Evolutionary conservation across 192 early-diverging fungal species (phyloP), one percentile per base, ranked within the genome.

Genomic region (Gorgonomyces haynaldii): DNA sequence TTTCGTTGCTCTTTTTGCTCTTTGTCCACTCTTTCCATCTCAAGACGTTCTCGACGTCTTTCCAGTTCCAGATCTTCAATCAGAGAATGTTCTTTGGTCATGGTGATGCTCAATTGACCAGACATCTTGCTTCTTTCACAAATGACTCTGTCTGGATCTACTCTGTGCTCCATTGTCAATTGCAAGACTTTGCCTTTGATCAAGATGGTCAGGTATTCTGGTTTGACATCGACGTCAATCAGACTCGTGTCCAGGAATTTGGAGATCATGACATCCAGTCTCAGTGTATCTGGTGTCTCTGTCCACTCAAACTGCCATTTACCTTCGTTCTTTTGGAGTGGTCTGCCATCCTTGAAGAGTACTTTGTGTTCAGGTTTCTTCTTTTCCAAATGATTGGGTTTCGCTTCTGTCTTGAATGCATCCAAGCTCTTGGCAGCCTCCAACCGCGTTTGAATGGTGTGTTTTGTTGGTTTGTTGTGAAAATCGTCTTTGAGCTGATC

Each of bases 121-220:
- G 58, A 58, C 15, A 57, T 37, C 32, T 38, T 59, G 42, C 74
- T 77, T 30, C 77, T 29, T 49, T 77, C 74, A 30, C 66, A 69
- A 3, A 62, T 20, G 16, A 69, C 52, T 7, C 45, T 38, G 21
- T 62, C 64, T 6, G 57, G 55, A 1, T 56, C 36, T 17, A 79
- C 64, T 19, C 45, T 45, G 25, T 64, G 44, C 2, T 71, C 68
- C 4, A 79, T 38, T 4, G 49, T 42, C n/a, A 79, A 57, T 44
- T 71, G 69, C 23, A 79, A 50, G 6, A 72, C 41, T 44, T 79
- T 79, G 9, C 62, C 67, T 45, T 72, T 74, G 30, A 74, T 58
- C 1, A 41, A 43, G 21, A 79, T 54, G 16, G 64, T 57, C 3
- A 74, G 26, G 31, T 44, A 69, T 0, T 43, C 57, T 2, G 54